phyloP scores from a whole-genome alignment of 2,329 filamentous ascomycete genomes.

The Diaporthe vexans region DNA sequence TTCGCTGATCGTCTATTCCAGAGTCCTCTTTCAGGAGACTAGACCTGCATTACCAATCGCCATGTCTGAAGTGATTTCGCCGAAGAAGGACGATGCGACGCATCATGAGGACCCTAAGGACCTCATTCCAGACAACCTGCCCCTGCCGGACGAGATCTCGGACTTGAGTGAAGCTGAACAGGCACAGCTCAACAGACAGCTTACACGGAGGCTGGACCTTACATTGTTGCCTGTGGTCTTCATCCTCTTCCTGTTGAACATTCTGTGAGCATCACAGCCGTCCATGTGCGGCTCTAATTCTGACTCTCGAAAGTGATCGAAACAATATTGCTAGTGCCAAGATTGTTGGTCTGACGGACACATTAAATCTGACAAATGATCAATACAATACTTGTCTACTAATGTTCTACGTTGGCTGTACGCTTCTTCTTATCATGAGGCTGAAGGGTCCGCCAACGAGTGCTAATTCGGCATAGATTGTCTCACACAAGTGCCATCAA shows the following conservation, averaged over 20 bases:
- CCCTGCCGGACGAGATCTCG: slow-evolving; percentile 17
- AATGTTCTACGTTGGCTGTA: slow-evolving; percentile 25
- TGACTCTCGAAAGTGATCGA: not conserved
- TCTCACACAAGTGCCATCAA: slow-evolving; percentile 12
- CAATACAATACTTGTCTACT: slow-evolving; percentile 7
- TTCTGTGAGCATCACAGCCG: not conserved
- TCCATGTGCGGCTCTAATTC: not conserved
- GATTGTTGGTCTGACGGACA: slow-evolving; percentile 14
- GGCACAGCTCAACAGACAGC: not conserved
- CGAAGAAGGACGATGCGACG: not conserved
- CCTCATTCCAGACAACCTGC: not conserved
- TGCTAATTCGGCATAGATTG: not conserved
- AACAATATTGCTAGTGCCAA: slow-evolving; percentile 18
- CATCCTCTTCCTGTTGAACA: slow-evolving; percentile 1
- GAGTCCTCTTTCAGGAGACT: too few species aligned
- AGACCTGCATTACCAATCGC: not conserved
- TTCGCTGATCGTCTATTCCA: not conserved
- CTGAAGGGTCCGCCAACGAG: too few species aligned
- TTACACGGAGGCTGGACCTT: not conserved
- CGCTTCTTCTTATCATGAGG: not conserved
- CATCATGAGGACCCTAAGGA: not conserved
- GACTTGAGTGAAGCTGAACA: not conserved
- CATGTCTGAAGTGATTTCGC: not conserved
- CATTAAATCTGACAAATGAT: not conserved
- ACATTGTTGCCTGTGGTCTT: not conserved